Conservation (phyloP, 1,284 basidiomycete species). For the Leccinum angustisporum region DNA sequence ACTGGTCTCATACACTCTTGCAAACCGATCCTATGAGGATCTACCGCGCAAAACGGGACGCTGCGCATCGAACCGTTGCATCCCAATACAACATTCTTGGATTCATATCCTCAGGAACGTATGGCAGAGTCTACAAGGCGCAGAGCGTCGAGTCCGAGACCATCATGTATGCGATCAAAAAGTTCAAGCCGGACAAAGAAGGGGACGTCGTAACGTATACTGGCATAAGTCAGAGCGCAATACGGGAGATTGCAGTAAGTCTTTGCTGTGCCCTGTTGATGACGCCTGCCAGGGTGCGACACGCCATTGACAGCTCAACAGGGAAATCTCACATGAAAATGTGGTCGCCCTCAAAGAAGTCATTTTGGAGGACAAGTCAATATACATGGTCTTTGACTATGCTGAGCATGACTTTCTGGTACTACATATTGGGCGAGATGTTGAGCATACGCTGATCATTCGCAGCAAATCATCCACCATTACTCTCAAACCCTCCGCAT, state of each 20-base stretch:
- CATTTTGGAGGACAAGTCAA: slow-evolving; percentile 95
- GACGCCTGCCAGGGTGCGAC: background rate
- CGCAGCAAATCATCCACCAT: slow-evolving; percentile 96
- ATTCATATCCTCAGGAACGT: slow-evolving; percentile 97
- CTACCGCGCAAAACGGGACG: slow-evolving; percentile 81
- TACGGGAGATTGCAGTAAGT: slow-evolving; percentile 90
- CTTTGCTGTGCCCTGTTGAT: slow-evolving; percentile 15
- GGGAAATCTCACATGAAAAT: slow-evolving; percentile 93
- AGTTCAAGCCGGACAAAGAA: slow-evolving; percentile 99
- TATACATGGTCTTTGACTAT: slow-evolving; percentile 99
- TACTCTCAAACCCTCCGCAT: slow-evolving; percentile 87
- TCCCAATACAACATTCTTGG: slow-evolving; percentile 91
- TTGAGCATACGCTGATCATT: background rate
- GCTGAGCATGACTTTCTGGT: slow-evolving; percentile 98
- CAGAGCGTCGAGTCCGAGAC: slow-evolving; percentile 69
- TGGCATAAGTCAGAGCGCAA: slow-evolving; percentile 96
- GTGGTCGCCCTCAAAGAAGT: slow-evolving; percentile 91
- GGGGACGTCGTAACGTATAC: slow-evolving; percentile 92
- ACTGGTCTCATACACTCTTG: slow-evolving; percentile 40
- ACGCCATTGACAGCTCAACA: slow-evolving; percentile 66
- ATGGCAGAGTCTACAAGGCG: slow-evolving; percentile 98
- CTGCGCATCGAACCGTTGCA: slow-evolving; percentile 62
- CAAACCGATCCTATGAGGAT: slow-evolving; percentile 76
- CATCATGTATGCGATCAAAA: slow-evolving; percentile 93
- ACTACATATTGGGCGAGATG: background rate